Conservation (phyloP, 345 rosid genomes). For the Eucalyptus paniculata region DNA sequence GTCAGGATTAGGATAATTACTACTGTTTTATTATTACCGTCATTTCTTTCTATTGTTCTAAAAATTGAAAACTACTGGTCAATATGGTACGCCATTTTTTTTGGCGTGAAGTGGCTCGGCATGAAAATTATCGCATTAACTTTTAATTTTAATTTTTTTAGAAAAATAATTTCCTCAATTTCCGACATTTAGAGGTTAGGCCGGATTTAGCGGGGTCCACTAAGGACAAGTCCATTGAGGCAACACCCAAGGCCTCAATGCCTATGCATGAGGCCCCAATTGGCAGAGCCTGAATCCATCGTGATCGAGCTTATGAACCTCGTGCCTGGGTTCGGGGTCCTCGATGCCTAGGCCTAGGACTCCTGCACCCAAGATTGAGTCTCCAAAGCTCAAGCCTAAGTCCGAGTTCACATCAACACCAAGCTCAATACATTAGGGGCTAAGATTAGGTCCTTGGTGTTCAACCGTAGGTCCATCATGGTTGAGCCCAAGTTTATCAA, state of each 20-base stretch:
- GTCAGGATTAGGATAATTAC: background rate
- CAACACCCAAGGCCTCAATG: background rate
- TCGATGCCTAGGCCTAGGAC: background rate
- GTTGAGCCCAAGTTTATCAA: no score
- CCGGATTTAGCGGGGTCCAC: rapidly evolving
- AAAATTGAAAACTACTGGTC: background rate
- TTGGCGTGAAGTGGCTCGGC: background rate
- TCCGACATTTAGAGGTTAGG: background rate
- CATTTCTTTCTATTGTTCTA: background rate
- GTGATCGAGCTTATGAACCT: background rate
- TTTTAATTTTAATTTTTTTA: no score
- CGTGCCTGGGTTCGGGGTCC: rapidly evolving
- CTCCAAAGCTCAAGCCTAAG: background rate
- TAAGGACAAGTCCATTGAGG: background rate
- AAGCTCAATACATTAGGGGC: background rate
- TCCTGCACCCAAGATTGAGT: rapidly evolving
- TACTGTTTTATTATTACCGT: background rate
- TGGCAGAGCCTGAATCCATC: rapidly evolving
- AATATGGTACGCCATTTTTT: background rate
- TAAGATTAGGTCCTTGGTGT: background rate
- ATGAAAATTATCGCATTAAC: background rate
- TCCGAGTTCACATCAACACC: background rate
- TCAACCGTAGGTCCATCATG: rapidly evolving
- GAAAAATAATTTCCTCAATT: background rate
- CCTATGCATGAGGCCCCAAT: no score